phyloP scores from a whole-genome alignment of 306 rosid genomes.

The Vicia sativa region DNA sequence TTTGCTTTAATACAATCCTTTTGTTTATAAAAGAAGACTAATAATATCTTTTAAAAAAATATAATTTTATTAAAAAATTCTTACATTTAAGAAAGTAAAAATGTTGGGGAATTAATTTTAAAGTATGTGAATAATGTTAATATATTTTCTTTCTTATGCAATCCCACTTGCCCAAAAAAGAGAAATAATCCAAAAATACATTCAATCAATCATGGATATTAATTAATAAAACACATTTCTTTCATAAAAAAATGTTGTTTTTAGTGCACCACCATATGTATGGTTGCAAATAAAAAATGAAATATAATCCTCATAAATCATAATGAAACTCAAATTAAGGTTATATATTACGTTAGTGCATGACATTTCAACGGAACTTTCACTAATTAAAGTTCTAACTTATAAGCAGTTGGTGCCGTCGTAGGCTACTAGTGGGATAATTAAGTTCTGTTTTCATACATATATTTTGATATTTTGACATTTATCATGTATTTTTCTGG shows the following conservation, averaged over 20 bases:
- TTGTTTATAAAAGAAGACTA: too few relatives aligned
- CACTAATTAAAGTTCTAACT: slow-evolving; percentile 26
- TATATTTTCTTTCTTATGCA: too few relatives aligned
- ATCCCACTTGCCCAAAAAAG: neutral
- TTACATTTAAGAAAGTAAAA: neutral
- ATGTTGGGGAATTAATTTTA: too few relatives aligned
- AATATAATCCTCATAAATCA: neutral
- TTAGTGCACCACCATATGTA: neutral
- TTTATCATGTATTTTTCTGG: neutral
- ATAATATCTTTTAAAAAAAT: too few relatives aligned
- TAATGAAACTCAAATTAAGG: neutral
- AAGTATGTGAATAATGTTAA: too few relatives aligned
- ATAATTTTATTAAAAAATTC: too few relatives aligned
- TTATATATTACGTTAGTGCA: neutral
- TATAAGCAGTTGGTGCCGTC: neutral
- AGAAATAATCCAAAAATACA: neutral
- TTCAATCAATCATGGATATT: too few relatives aligned
- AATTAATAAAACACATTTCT: too few relatives aligned
- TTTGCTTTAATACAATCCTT: too few relatives aligned
- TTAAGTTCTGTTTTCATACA: neutral
- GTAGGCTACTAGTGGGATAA: slow-evolving; percentile 16
- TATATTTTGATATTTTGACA: neutral
- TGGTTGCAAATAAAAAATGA: slow-evolving; percentile 2
- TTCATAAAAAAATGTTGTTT: too few relatives aligned
- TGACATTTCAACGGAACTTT: slow-evolving; percentile 15